These are phyloP conservation scores for Vitis hybrid DNA, from an alignment of 177 flowering plant genomes.

Conservation along the genomic window DNA sequence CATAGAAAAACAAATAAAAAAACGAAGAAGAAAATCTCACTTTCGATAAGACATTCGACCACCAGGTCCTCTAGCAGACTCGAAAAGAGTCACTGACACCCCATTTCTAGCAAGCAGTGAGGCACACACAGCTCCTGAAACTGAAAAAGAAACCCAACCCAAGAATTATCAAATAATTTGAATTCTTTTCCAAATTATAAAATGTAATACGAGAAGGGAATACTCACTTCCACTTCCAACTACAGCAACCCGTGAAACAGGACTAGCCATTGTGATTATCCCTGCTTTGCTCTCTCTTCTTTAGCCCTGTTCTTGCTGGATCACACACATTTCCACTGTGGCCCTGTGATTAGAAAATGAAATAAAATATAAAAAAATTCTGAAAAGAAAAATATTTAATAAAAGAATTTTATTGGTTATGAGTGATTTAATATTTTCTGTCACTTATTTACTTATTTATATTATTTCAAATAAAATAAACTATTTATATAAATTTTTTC, in stretches of 20 bases:
- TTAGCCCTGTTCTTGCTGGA: not conserved
- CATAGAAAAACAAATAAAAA: not conserved
- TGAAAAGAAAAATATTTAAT: too few relatives aligned
- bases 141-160: conserved; percentile 30
- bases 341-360: too few relatives aligned
- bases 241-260: conserved; percentile 54
- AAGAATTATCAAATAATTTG: not conserved
- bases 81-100: conserved; percentile 68
- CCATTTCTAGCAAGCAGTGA: conserved; percentile 69
- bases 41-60: conserved; percentile 90
- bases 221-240: conserved; percentile 79
- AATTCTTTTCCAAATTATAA: not conserved
- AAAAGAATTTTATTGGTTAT: too few relatives aligned
- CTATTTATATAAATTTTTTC: too few relatives aligned
- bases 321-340: too few relatives aligned
- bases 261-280: conserved; percentile 15
- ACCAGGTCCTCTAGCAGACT: conserved; percentile 81
- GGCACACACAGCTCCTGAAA: conserved; percentile 84
- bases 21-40: conserved; percentile 19
- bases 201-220: not conserved
- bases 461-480: too few relatives aligned
- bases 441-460: too few relatives aligned
- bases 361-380: too few relatives aligned
- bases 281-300: not conserved
- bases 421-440: too few relatives aligned